Conservation (phyloP, 2,329 filamentous ascomycete species). For the Corynespora cassiicola region DNA sequence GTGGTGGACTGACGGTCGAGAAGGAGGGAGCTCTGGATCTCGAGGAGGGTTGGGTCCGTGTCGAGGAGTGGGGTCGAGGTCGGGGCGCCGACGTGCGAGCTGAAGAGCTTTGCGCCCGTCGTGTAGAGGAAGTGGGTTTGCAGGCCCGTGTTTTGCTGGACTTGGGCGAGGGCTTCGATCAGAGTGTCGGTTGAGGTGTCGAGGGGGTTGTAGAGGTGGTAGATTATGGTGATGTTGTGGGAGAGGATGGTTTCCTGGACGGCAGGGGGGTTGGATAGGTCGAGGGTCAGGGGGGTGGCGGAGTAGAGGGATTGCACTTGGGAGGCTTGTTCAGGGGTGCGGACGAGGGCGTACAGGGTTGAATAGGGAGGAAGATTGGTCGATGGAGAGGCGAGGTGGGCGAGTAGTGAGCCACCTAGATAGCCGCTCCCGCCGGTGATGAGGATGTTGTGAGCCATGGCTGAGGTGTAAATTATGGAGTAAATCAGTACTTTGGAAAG, state of each 20-base stretch:
- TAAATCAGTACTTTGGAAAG: too few species aligned
- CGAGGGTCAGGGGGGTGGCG: conserved; percentile 50
- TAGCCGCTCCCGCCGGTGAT: conserved; percentile 62
- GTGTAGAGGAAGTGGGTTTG: conserved; percentile 61
- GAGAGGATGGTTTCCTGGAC: conserved; percentile 48
- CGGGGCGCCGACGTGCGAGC: conserved; percentile 53
- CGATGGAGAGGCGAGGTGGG: conserved; percentile 40
- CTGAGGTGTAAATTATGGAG: too few species aligned
- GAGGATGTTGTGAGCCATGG: conserved; percentile 51
- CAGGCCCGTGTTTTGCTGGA: conserved; percentile 49
- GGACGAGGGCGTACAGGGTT: conserved; percentile 56
- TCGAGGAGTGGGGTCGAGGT: conserved; percentile 52
- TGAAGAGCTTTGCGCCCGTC: conserved; percentile 61
- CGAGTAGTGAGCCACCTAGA: conserved; percentile 59
- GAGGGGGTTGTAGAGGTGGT: conserved; percentile 54
- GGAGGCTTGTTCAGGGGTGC: conserved; percentile 54
- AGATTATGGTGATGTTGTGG: conserved; percentile 57
- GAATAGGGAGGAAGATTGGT: conserved; percentile 51
- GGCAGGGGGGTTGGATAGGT: conserved; percentile 45
- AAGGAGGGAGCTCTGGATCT: too few species aligned
- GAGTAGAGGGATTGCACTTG: conserved; percentile 53
- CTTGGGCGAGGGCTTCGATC: conserved; percentile 54
- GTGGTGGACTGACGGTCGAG: neutral
- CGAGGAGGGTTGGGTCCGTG: conserved; percentile 51
- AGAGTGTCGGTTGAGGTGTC: conserved; percentile 45